Base-by-base conservation (phyloP, 1,139 yeast species). In the Suhomyces guaymorum region DNA sequence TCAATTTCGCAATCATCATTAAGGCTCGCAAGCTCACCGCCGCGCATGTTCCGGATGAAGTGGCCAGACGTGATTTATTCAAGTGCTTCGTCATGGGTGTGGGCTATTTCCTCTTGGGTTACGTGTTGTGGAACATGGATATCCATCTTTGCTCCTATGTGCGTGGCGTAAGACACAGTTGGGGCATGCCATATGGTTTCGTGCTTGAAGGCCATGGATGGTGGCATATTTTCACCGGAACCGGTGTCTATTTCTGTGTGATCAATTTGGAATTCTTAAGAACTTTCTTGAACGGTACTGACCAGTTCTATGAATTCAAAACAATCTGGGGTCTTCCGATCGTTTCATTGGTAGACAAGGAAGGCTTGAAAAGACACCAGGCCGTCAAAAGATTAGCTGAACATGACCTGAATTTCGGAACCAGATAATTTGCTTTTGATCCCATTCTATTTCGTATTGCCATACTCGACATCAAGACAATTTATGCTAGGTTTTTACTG, bases 201-300 rank as follows among this genome's bases (percentile, higher is more conserved):
- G 47, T 92, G 8, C 69, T 92, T 24, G 98, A 92, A 57, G 85
- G 96, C 21, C 98, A 92, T 55, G 96, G 95, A 12, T 92, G 97
- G 97, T 92, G 98, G 98, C 98, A 92, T 56, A 66, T 87, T 20
- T 73, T 87, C 44, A 87, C 95, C 0, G 95, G 95, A 3, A 66
- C 80, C 9, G 96, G 95, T 2, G 69, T 73, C 9, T 73, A 73
- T 48, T 69, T 55, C 48, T 70, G 67, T 42, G 61, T 75, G 42
- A 87, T 87, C 11, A 87, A 86, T 57, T 79, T 73, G 52, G 88
- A 85, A 57, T 84, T 82, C 52, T 65, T 86, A 49, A 75, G 94
- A 47, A 64, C 79, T 28, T 76, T 77, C 54, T 68, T 82, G 43
- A 70, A 71, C 28, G 79, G 78, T 12, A 66, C 68, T 11, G 72